Percentiles rank a stretch among this genome's conserved stretches.
These are phyloP conservation scores for Barbarea vulgaris DNA, from an alignment of 345 rosid species.

Conservation along the genomic window DNA sequence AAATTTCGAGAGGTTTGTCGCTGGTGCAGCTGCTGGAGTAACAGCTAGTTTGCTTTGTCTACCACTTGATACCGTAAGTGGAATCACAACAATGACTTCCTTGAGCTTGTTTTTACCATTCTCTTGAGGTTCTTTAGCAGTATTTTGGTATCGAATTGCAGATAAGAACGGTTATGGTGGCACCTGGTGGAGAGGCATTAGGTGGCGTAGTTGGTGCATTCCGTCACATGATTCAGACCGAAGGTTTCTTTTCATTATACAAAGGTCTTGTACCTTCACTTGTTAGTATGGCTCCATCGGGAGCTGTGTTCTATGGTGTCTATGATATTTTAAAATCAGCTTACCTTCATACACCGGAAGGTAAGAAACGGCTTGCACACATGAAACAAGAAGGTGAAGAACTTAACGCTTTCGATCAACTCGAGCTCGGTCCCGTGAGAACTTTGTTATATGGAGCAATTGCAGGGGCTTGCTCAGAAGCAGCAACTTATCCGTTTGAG, in stretches of 20 bases:
- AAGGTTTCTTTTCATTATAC: conserved; percentile 74
- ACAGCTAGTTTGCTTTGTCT: conserved; percentile 71
- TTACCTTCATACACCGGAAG: conserved; percentile 66
- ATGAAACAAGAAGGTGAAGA: conserved; percentile 58
- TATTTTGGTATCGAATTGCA: conserved; percentile 27
- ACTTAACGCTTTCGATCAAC: conserved; percentile 65
- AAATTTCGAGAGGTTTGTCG: conserved; percentile 69
- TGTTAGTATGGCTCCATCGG: conserved; percentile 74
- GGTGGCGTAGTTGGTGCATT: conserved; percentile 75
- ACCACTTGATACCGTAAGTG: conserved; percentile 72
- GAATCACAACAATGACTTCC: not conserved
- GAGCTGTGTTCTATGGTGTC: conserved; percentile 75
- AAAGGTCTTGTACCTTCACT: conserved; percentile 77
- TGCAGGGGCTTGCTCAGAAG: conserved; percentile 83
- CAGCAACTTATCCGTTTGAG: conserved; percentile 78
- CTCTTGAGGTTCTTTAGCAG: conserved; percentile 11
- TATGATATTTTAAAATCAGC: conserved; percentile 68
- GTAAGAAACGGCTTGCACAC: conserved; percentile 61
- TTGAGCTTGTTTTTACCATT: not conserved
- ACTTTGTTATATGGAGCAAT: conserved; percentile 71
- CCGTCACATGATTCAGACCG: conserved; percentile 60
- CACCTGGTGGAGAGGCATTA: conserved; percentile 77
- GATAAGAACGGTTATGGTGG: conserved; percentile 75
- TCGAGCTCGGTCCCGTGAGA: conserved; percentile 75
- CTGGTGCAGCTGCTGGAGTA: conserved; percentile 82